phyloP scores from a whole-genome alignment of 768 basidiomycete species.

The Lactarius vividus region DNA sequence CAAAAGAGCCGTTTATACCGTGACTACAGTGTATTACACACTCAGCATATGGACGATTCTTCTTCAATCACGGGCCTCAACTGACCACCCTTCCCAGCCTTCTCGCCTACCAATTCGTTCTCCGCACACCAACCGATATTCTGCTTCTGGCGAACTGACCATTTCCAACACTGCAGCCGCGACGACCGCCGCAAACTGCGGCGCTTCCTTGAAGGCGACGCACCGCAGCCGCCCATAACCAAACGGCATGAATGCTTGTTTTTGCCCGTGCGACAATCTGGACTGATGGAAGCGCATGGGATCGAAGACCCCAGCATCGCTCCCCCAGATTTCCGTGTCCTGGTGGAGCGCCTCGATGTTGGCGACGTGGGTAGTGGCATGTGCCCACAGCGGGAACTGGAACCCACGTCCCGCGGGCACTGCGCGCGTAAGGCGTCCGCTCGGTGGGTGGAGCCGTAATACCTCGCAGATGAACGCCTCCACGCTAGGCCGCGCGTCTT shows the following conservation, averaged over 20 bases:
- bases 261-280: slow-evolving; percentile 25
- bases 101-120: slow-evolving; percentile 37
- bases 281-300: slow-evolving; percentile 41
- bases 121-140: slow-evolving; percentile 31
- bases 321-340: slow-evolving; percentile 38
- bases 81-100: slow-evolving; percentile 47
- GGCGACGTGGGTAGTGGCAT: slow-evolving; percentile 29
- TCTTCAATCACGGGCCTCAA: not conserved
- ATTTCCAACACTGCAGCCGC: slow-evolving; percentile 42
- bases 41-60: not conserved
- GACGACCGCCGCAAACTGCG: slow-evolving; percentile 49
- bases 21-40: not conserved
- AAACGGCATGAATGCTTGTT: slow-evolving; percentile 42
- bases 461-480: slow-evolving; percentile 43
- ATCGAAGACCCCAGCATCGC: slow-evolving; percentile 40
- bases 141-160: slow-evolving; percentile 33
- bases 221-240: slow-evolving; percentile 48
- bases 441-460: slow-evolving; percentile 52
- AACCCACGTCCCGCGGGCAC: slow-evolving; percentile 3
- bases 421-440: slow-evolving; percentile 43
- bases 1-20: too few species aligned
- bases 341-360: slow-evolving; percentile 28
- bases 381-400: slow-evolving; percentile 16
- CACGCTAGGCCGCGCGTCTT: slow-evolving; percentile 33
- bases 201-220: slow-evolving; percentile 49